Conservation (phyloP, 2,329 filamentous ascomycete species). For the Fusarium haematococcum region DNA sequence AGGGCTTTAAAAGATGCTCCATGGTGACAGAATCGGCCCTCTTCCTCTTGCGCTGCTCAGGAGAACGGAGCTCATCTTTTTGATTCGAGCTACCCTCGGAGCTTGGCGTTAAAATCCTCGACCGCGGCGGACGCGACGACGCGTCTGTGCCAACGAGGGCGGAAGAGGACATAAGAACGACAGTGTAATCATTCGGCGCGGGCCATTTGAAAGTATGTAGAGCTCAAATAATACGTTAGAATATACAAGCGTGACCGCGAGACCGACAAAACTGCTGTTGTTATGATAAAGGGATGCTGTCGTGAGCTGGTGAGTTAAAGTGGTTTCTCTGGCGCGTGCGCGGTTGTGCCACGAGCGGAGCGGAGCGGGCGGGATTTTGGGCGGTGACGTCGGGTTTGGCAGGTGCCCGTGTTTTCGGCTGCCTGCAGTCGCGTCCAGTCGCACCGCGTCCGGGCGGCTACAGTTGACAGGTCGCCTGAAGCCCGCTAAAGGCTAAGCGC, state of each 20-base stretch:
- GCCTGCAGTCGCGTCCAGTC: slow-evolving; percentile 3
- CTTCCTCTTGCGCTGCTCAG: slow-evolving; percentile 51
- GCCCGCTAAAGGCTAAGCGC: background rate
- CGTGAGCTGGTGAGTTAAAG: slow-evolving; percentile 27
- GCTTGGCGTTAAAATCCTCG: slow-evolving; percentile 56
- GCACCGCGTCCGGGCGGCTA: slow-evolving; percentile 17
- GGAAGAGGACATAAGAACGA: slow-evolving; percentile 50
- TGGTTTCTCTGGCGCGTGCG: slow-evolving; percentile 28
- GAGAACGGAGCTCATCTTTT: slow-evolving; percentile 45
- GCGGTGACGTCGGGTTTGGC: slow-evolving; percentile 20
- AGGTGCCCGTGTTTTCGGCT: slow-evolving; percentile 1
- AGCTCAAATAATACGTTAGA: slow-evolving; percentile 8
- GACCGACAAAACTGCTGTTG: slow-evolving; percentile 13
- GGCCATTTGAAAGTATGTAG: slow-evolving; percentile 27
- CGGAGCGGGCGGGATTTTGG: background rate
- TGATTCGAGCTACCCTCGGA: slow-evolving; percentile 54
- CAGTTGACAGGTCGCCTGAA: slow-evolving; percentile 3
- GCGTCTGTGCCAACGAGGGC: slow-evolving; percentile 56
- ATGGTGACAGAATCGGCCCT: slow-evolving; percentile 55
- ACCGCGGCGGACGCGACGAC: slow-evolving; percentile 63
- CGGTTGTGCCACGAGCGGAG: background rate
- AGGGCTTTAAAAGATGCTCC: slow-evolving; percentile 63
- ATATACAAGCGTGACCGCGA: slow-evolving; percentile 15
- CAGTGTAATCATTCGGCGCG: slow-evolving; percentile 27
- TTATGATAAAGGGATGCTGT: slow-evolving; percentile 19